A percentile compares a stretch with the other conserved stretches of the same genome.
phyloP scores from a whole-genome alignment of 2,329 filamentous ascomycete species.

The Pseudogymnoascus verrucosus region DNA sequence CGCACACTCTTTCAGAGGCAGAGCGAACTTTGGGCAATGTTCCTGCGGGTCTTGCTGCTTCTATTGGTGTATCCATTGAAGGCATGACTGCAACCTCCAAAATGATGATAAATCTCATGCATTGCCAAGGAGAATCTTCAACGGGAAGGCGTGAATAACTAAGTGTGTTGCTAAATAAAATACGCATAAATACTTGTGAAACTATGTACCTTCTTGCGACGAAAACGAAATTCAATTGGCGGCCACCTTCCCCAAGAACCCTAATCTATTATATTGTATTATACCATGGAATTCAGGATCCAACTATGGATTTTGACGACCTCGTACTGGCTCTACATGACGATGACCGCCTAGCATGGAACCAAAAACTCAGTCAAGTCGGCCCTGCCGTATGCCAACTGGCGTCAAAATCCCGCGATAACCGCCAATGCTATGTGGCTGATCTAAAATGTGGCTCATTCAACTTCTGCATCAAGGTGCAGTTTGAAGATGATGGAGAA shows the following conservation, averaged over 20 bases:
- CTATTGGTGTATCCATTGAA: no score
- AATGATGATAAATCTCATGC: no score
- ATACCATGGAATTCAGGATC: neutral
- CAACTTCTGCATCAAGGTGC: constrained; percentile 12
- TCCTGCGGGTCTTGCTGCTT: no score
- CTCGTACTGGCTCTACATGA: neutral
- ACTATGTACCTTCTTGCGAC: neutral
- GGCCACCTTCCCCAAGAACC: neutral
- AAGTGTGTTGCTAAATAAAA: neutral
- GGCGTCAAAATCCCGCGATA: constrained; percentile 12
- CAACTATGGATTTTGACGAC: neutral
- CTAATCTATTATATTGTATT: neutral
- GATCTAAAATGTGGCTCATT: constrained; percentile 14
- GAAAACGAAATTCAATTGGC: neutral
- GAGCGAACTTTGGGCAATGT: no score
- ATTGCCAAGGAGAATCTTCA: no score
- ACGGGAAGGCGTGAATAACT: no score
- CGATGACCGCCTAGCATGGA: neutral
- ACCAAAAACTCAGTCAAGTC: neutral
- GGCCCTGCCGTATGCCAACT: neutral
- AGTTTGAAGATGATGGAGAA: constrained; percentile 9
- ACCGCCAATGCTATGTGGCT: constrained; percentile 11
- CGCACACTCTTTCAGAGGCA: no score
- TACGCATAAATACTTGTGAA: neutral
- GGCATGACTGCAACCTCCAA: no score